Percentiles rank a stretch among this genome's conserved stretches.
Conservation (phyloP, 2,329 filamentous ascomycete species). For the Plectosphaerella plurivora region DNA sequence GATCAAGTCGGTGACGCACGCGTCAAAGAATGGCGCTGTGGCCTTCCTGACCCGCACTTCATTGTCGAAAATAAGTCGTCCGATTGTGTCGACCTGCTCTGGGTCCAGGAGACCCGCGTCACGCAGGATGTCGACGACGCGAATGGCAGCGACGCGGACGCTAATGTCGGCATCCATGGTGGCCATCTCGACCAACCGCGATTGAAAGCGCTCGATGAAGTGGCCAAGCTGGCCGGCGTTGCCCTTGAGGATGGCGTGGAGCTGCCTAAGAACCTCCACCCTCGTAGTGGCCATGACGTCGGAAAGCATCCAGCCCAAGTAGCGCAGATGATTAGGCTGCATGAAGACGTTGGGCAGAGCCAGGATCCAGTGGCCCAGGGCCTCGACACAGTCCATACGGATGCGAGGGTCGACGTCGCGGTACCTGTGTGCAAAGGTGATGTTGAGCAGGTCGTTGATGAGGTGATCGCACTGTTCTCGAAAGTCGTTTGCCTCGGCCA, state of each 20-base stretch:
- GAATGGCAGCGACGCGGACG: constrained; percentile 76
- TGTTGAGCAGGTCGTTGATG: constrained; percentile 84
- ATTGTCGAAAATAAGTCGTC: constrained; percentile 82
- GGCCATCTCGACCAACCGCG: constrained; percentile 88
- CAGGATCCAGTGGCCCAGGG: constrained; percentile 84
- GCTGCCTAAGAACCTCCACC: constrained; percentile 80
- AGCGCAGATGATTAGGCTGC: constrained; percentile 84
- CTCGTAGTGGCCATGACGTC: constrained; percentile 72
- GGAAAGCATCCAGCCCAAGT: constrained; percentile 92
- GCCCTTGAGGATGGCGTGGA: constrained; percentile 74
- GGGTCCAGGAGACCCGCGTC: constrained; percentile 85
- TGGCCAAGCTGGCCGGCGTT: constrained; percentile 80
- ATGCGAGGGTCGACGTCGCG: constrained; percentile 90
- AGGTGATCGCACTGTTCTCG: constrained; percentile 65
- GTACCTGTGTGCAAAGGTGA: constrained; percentile 92
- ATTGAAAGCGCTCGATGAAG: constrained; percentile 88
- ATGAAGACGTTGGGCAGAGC: constrained; percentile 83
- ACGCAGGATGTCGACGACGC: constrained; percentile 76
- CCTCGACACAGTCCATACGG: constrained; percentile 80
- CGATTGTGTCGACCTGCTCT: constrained; percentile 83
- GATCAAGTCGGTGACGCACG: constrained; percentile 78
- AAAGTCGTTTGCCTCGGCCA: constrained; percentile 66
- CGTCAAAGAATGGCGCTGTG: constrained; percentile 84
- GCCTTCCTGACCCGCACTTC: constrained; percentile 83
- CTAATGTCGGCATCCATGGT: constrained; percentile 76